These are phyloP conservation scores for Pyrenophora tritici-repentis DNA, from an alignment of 2,329 filamentous ascomycete species.

Conservation along the genomic window DNA sequence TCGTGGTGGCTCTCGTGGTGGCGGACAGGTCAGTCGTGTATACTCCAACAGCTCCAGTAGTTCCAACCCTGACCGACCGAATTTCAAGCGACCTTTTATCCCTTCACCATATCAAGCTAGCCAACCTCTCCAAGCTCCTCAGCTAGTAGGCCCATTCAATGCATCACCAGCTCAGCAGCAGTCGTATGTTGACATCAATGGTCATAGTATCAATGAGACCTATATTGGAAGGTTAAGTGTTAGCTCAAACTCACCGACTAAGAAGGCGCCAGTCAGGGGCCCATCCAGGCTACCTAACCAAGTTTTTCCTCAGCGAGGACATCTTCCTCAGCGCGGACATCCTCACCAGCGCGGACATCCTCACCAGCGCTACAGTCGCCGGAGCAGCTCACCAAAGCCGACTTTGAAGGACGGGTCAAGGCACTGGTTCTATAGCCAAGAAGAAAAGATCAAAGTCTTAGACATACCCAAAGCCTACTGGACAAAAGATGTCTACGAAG, in stretches of 20 bases:
- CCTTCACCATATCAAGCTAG: background rate
- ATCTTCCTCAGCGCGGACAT: background rate
- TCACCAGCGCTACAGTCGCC: background rate
- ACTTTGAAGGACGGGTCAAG: constrained; percentile 1
- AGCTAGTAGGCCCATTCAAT: background rate
- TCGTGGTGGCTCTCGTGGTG: constrained; percentile 9
- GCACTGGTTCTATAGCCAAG: constrained; percentile 28
- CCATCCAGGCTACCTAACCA: background rate
- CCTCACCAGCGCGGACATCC: background rate
- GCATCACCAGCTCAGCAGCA: constrained; percentile 10
- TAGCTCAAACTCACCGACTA: background rate
- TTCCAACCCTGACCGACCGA: constrained; percentile 13
- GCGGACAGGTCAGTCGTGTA: constrained; percentile 10
- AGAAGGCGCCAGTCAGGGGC: background rate
- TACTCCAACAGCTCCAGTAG: constrained; percentile 24
- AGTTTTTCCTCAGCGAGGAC: background rate
- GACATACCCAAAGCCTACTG: constrained; percentile 23
- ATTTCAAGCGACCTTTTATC: background rate
- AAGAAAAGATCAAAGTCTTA: constrained; percentile 27
- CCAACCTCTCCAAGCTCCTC: background rate
- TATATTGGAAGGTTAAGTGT: constrained; percentile 10
- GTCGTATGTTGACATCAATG: constrained; percentile 16
- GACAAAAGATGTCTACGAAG: constrained; percentile 29
- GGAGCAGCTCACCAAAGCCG: constrained; percentile 1
- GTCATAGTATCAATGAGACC: constrained; percentile 22